Base-by-base conservation (phyloP, 371 early-diverging fungal species). In the Circinella umbellata region DNA sequence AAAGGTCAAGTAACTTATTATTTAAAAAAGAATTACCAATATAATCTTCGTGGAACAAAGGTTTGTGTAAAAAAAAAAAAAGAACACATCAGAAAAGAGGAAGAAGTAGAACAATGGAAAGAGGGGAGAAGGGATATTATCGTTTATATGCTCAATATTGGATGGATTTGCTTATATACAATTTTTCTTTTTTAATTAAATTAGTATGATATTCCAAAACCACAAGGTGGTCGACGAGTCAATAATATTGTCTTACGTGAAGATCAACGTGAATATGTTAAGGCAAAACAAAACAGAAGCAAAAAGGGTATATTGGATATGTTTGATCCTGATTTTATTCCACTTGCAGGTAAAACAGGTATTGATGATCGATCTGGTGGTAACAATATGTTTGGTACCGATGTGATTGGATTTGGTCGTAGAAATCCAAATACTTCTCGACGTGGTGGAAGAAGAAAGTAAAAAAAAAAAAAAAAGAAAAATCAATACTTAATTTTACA, bases 1-100 rank as follows among this genome's bases (percentile, higher is more conserved):
- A 80, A 92, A 64, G 98, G 98, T 47, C 85, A 91, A 34, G 87
- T 94, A 60, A 84, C 80, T 47, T 90, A 93, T 62, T 92, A 95
- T 72, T 81, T 99, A 36, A 97, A 97, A 77, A 87, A 90, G 71
- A 95, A 97, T 83, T 97, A 92, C 83, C 87, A 92, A 68, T 93
- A 97, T 80, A 95, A 93, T 72, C 71, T 92, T 61, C 92, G 96
- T 20, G 98, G 98, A 60, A 95, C 96, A 14, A 90, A 89, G 85
- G 92, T 91, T 17, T 51, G 51, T n/a, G 8, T 51, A 4, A 17
- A 13, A 17, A 17, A 13, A 17, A 17, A 5, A n/a, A 53, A 36
- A 49, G 27, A 36, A 64, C 36, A 14, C 27, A 15, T 57, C 64
- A 18, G 27, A 46, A 1, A 42, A 42, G 27, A 27, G 6, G 42